phyloP scores from a whole-genome alignment of 352 stramenopile genomes.

The Phytophthora hybrid region DNA sequence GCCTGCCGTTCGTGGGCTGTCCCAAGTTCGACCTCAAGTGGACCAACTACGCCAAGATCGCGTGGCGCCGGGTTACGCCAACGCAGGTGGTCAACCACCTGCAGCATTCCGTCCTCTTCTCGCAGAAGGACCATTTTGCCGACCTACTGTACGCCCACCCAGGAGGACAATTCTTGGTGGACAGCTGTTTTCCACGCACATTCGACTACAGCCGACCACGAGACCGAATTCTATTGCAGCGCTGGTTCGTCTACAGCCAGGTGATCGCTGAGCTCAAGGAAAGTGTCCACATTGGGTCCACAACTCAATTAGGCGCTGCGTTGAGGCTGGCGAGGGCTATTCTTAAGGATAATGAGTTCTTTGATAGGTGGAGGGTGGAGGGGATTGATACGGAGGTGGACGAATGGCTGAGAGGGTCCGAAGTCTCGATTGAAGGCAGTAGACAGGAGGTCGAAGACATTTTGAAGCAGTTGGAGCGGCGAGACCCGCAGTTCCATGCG shows the following conservation, averaged over 20 bases:
- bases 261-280: constrained; percentile 53
- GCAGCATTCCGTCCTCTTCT: constrained; percentile 66
- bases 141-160: constrained; percentile 44
- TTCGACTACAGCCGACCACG: constrained; percentile 41
- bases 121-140: constrained; percentile 67
- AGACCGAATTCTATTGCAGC: constrained; percentile 31
- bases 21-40: constrained; percentile 70
- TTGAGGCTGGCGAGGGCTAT: not conserved
- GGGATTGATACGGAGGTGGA: not conserved
- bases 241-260: constrained; percentile 61
- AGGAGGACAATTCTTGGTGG: constrained; percentile 23
- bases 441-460: constrained; percentile 20
- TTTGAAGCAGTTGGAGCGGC: constrained; percentile 31
- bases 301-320: constrained; percentile 9
- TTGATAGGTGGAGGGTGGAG: constrained; percentile 27
- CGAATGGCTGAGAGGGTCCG: not conserved
- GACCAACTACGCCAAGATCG: constrained; percentile 76
- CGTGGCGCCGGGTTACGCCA: constrained; percentile 53
- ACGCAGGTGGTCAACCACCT: constrained; percentile 76
- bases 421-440: constrained; percentile 2
- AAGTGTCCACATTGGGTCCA: constrained; percentile 6
- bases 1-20: constrained; percentile 63
- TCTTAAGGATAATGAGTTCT: constrained; percentile 5
- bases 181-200: constrained; percentile 65
- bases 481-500: constrained; percentile 58